Percentiles rank a stretch among this genome's conserved stretches.
Evolutionary conservation across 768 basidiomycete genomes (phyloP).

Genomic region (Leccinum rimulosum): DNA sequence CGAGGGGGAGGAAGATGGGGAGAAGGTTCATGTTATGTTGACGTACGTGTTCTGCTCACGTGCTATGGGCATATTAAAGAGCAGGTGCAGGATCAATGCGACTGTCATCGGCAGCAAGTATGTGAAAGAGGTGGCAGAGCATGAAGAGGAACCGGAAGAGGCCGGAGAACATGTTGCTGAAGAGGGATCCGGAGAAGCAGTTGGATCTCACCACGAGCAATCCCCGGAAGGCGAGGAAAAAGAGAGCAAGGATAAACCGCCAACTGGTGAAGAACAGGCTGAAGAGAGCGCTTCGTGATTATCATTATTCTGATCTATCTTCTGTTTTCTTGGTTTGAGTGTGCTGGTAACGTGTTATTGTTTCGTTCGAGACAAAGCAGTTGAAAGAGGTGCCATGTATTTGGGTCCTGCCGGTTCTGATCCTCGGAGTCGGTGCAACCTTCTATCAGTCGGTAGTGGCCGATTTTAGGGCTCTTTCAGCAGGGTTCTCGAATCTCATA

Average conservation of each 20-base stretch:
- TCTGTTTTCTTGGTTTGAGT: slow-evolving; percentile 3
- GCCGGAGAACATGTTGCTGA: slow-evolving; percentile 24
- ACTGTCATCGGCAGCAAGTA: slow-evolving; percentile 71
- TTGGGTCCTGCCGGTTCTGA: not conserved
- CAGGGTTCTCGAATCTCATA: not conserved
- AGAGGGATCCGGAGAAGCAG: slow-evolving; percentile 27
- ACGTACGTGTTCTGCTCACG: slow-evolving; percentile 49
- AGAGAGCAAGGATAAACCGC: slow-evolving; percentile 21
- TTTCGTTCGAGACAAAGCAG: not conserved
- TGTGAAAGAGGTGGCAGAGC: slow-evolving; percentile 39
- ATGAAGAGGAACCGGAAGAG: slow-evolving; percentile 31
- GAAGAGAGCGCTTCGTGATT: slow-evolving; percentile 18
- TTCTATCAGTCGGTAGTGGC: not conserved
- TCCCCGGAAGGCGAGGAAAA: slow-evolving; percentile 21
- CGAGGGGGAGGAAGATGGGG: slow-evolving; percentile 46
- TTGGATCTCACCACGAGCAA: slow-evolving; percentile 25
- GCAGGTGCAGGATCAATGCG: slow-evolving; percentile 62
- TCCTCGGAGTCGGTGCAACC: not conserved
- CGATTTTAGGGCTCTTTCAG: not conserved
- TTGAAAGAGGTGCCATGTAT: not conserved
- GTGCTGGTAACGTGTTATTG: not conserved
- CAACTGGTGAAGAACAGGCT: slow-evolving; percentile 16
- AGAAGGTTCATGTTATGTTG: slow-evolving; percentile 71
- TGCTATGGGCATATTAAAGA: not conserved
- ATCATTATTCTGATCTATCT: slow-evolving; percentile 12